phyloP scores from a whole-genome alignment of 2,329 filamentous ascomycete genomes.

The Mariannaea elegans region DNA sequence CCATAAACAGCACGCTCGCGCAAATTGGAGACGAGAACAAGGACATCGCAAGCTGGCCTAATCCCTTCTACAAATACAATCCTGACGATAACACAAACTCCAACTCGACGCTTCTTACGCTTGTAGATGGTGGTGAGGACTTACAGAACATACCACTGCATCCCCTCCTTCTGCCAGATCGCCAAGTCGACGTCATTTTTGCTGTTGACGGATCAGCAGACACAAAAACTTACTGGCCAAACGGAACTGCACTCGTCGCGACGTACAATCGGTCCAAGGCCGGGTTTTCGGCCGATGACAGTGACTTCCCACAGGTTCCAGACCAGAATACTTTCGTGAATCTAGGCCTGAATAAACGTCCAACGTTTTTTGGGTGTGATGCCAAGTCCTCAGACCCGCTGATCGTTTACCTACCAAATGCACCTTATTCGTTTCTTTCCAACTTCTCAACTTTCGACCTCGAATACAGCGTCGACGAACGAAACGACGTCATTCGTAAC shows the following conservation, averaged over 20 bases:
- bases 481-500: conserved; percentile 81
- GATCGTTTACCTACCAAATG: conserved; percentile 84
- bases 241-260: conserved; percentile 77
- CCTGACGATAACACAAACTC: conserved; percentile 67
- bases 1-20: conserved; percentile 61
- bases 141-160: conserved; percentile 82
- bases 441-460: conserved; percentile 80
- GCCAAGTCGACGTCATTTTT: conserved; percentile 81
- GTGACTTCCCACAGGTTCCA: conserved; percentile 76
- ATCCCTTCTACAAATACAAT: conserved; percentile 77
- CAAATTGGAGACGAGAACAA: conserved; percentile 66
- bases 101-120: conserved; percentile 63
- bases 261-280: conserved; percentile 75
- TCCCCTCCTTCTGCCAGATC: conserved; percentile 78
- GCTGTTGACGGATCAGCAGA: conserved; percentile 83
- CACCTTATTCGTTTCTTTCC: conserved; percentile 74
- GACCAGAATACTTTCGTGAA: conserved; percentile 82
- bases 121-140: conserved; percentile 84
- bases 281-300: conserved; percentile 66
- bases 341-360: conserved; percentile 74
- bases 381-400: conserved; percentile 61
- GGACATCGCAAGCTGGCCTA: conserved; percentile 80
- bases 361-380: conserved; percentile 85
- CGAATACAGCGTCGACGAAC: conserved; percentile 67
- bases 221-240: conserved; percentile 74